A percentile compares a stretch with the other conserved stretches of the same genome.
Conservation (phyloP, 177 flowering plant species). For the Vitis hybrid region DNA sequence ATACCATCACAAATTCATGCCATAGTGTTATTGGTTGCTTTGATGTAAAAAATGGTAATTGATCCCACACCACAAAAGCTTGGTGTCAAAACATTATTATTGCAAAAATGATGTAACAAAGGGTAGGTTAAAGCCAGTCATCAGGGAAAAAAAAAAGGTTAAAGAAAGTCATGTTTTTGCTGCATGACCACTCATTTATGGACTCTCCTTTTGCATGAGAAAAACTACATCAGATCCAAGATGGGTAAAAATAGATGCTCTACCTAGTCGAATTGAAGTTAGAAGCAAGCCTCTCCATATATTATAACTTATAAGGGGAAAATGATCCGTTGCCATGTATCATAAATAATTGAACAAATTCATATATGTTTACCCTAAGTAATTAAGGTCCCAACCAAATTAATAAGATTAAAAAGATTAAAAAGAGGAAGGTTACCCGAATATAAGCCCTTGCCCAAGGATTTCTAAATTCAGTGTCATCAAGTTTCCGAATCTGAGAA, state of each 20-base stretch:
- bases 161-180: background rate
- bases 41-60: too few species aligned
- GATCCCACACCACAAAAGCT: too few species aligned
- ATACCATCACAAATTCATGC: background rate
- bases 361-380: background rate
- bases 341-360: background rate
- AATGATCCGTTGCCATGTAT: background rate
- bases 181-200: background rate
- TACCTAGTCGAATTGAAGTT: too few species aligned
- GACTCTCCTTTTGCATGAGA: background rate
- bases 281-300: background rate
- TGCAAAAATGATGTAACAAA: too few species aligned
- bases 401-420: background rate
- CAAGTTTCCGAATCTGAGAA: slow-evolving; percentile 79
- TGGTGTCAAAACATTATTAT: too few species aligned
- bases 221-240: background rate
- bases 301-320: background rate
- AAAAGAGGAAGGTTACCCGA: slow-evolving; percentile 47
- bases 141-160: background rate
- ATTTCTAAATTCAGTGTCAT: slow-evolving; percentile 91
- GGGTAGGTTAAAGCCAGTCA: too few species aligned
- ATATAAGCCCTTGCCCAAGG: slow-evolving; percentile 83
- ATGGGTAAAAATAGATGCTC: background rate
- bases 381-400: background rate
- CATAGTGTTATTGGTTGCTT: too few species aligned